These are phyloP conservation scores for Calonectria multiphialidica DNA, from an alignment of 2,329 filamentous ascomycete genomes.

Conservation along the genomic window DNA sequence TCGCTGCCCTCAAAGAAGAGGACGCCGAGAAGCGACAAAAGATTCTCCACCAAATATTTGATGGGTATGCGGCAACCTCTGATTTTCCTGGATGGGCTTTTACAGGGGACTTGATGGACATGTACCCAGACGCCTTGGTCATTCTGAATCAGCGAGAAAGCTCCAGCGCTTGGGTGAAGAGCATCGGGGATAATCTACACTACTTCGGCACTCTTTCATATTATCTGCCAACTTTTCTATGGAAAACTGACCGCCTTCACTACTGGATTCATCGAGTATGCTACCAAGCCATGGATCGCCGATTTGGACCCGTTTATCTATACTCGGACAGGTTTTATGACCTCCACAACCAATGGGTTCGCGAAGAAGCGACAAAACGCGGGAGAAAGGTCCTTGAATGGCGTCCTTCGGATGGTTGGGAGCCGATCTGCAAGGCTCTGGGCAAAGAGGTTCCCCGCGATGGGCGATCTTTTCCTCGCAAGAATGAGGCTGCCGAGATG, in stretches of 20 bases:
- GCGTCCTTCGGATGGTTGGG: slow-evolving; percentile 55
- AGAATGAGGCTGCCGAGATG: slow-evolving; percentile 30
- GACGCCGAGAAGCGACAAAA: slow-evolving; percentile 44
- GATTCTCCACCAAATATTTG: slow-evolving; percentile 45
- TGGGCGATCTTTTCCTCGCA: slow-evolving; percentile 29
- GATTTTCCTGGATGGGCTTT: slow-evolving; percentile 50
- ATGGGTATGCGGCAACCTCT: slow-evolving; percentile 45
- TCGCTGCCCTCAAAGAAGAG: slow-evolving; percentile 44
- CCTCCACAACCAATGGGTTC: slow-evolving; percentile 38
- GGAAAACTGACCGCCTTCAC: slow-evolving; percentile 45
- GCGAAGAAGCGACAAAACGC: slow-evolving; percentile 44
- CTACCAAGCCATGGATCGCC: background rate
- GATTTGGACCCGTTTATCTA: background rate
- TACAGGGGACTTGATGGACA: slow-evolving; percentile 52
- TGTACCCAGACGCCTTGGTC: slow-evolving; percentile 50
- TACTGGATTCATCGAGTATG: slow-evolving; percentile 26
- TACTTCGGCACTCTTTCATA: slow-evolving; percentile 47
- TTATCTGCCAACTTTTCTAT: slow-evolving; percentile 38
- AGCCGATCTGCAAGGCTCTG: slow-evolving; percentile 54
- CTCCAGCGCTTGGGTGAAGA: slow-evolving; percentile 43
- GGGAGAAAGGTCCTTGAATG: slow-evolving; percentile 43
- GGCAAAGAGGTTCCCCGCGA: slow-evolving; percentile 23
- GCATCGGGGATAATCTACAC: slow-evolving; percentile 37
- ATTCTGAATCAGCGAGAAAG: slow-evolving; percentile 48
- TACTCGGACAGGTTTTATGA: slow-evolving; percentile 23